phyloP scores from a whole-genome alignment of 139 green algal genomes.

The Diplosphaera chodatii region DNA sequence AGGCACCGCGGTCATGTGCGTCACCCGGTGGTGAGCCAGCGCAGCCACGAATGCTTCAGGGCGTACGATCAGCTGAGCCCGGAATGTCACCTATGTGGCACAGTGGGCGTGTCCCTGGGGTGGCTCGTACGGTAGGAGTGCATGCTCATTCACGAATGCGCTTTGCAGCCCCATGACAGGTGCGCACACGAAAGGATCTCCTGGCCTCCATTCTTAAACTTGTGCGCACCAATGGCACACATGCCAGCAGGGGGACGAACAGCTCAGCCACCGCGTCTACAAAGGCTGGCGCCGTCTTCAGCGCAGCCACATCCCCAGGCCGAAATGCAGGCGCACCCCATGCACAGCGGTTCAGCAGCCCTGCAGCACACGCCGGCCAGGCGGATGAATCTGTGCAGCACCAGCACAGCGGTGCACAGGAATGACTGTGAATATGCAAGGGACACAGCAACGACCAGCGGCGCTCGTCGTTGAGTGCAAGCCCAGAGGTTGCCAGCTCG shows the following conservation, averaged over 20 bases:
- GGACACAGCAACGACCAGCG: too few species aligned
- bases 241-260: constrained; percentile 43
- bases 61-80: constrained; percentile 1
- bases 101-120: neutral
- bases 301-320: constrained; percentile 23
- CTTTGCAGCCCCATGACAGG: too few species aligned
- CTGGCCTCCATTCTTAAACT: constrained; percentile 9
- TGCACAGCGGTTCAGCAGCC: constrained; percentile 41
- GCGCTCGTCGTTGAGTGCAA: too few species aligned
- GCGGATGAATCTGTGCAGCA: too few species aligned
- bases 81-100: neutral
- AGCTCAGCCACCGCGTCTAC: constrained; percentile 58
- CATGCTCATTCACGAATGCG: too few species aligned
- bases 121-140: too few species aligned
- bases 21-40: constrained; percentile 31
- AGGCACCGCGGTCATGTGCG: constrained; percentile 40
- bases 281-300: constrained; percentile 45
- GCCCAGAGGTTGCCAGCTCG: too few species aligned
- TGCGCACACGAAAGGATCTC: too few species aligned
- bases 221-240: constrained; percentile 18
- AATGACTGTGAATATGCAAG: too few species aligned
- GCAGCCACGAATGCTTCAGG: constrained; percentile 13
- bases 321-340: constrained; percentile 46
- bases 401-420: too few species aligned
- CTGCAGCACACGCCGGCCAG: too few species aligned